Conservation (phyloP, 1,284 basidiomycete species). For the Rhodofomes roseus region DNA sequence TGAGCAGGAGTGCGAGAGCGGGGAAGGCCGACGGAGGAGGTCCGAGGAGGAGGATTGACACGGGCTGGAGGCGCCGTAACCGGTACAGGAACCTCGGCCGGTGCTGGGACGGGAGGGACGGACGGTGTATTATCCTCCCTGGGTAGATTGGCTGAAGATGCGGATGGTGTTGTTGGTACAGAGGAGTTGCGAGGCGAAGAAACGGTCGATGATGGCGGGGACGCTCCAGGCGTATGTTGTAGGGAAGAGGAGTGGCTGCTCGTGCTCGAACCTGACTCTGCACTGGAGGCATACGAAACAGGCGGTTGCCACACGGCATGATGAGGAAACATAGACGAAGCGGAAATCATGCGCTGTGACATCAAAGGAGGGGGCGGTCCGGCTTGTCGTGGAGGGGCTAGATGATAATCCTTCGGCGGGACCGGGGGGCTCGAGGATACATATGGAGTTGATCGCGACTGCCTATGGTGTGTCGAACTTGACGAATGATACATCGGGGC, state of each 20-base stretch:
- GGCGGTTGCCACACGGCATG: slow-evolving; percentile 7
- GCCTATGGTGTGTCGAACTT: slow-evolving; percentile 9
- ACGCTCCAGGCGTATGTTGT: slow-evolving; percentile 16
- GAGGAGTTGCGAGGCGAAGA: slow-evolving; percentile 5
- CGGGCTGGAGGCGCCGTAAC: background rate
- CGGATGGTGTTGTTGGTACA: background rate
- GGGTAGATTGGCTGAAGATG: background rate
- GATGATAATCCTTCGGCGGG: slow-evolving; percentile 5
- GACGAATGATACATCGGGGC: background rate
- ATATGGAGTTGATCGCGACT: slow-evolving; percentile 15
- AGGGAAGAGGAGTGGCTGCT: slow-evolving; percentile 15
- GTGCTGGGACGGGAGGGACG: background rate
- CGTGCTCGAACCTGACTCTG: slow-evolving; percentile 15
- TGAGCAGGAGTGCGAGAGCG: background rate
- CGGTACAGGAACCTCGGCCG: background rate
- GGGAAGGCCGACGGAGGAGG: slow-evolving; percentile 5
- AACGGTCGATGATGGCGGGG: slow-evolving; percentile 11
- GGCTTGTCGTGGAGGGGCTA: slow-evolving; percentile 9
- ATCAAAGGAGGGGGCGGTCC: background rate
- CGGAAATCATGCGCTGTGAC: slow-evolving; percentile 3
- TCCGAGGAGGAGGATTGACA: slow-evolving; percentile 1
- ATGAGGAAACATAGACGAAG: slow-evolving; percentile 5
- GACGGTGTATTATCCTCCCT: background rate
- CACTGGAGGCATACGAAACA: slow-evolving; percentile 11
- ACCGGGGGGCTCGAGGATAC: slow-evolving; percentile 4